These are phyloP conservation scores for Pleurostoma richardsiae DNA, from an alignment of 2,329 filamentous ascomycete genomes.

Conservation along the genomic window DNA sequence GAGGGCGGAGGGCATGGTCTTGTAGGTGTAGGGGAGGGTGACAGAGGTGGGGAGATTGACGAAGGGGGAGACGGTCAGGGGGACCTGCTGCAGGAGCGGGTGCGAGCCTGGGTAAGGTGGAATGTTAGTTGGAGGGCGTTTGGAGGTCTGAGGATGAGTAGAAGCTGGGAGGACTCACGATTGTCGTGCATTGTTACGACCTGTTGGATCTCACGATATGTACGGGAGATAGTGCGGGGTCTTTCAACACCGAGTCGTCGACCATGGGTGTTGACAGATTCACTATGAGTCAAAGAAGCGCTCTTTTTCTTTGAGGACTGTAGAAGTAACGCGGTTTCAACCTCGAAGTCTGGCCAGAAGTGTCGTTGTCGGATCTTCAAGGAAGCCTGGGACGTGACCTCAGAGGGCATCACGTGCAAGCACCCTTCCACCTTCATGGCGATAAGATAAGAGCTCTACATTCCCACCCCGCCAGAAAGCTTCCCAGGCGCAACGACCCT, in stretches of 20 bases:
- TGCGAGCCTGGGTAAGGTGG: conserved; percentile 58
- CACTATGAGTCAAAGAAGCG: too few relatives aligned
- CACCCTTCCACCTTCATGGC: too few relatives aligned
- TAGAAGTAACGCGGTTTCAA: too few relatives aligned
- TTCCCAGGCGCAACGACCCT: background rate
- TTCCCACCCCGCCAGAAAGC: conserved; percentile 6
- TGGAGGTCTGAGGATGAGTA: background rate
- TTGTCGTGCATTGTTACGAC: conserved; percentile 27
- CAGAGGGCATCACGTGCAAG: too few relatives aligned
- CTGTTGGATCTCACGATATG: too few relatives aligned
- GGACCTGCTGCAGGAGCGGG: conserved; percentile 85
- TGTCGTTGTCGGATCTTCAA: too few relatives aligned
- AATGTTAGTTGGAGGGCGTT: conserved; percentile 7
- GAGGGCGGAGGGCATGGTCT: conserved; percentile 78
- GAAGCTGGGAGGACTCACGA: conserved; percentile 12
- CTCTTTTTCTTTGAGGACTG: too few relatives aligned
- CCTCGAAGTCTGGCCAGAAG: too few relatives aligned
- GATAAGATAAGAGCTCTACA: conserved; percentile 2
- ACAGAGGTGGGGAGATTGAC: conserved; percentile 84
- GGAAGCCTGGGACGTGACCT: too few relatives aligned
- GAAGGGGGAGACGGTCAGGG: conserved; percentile 91
- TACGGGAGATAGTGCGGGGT: too few relatives aligned
- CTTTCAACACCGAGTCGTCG: too few relatives aligned
- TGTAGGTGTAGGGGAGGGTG: conserved; percentile 94
- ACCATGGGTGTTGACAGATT: too few relatives aligned